Evolutionary conservation across 805 yeast species (phyloP).

Genomic region (Starmerella lactis-condensi): DNA sequence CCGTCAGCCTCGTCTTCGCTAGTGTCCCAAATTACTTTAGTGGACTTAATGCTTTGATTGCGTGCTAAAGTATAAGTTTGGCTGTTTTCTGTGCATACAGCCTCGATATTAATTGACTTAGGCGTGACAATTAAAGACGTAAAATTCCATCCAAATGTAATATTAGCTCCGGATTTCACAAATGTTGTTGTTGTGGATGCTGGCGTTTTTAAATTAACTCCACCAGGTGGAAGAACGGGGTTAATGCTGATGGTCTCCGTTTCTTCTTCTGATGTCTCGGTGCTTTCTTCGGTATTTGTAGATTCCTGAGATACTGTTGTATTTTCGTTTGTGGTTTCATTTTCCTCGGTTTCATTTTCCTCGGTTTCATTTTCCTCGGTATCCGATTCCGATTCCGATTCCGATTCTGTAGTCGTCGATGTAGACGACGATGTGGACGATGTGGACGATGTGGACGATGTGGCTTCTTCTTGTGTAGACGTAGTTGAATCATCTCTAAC

Average conservation of each 20-base stretch:
- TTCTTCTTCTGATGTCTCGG: slow-evolving; percentile 5
- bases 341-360: too few relatives aligned
- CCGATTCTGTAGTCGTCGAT: too few relatives aligned
- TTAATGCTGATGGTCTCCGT: slow-evolving; percentile 14
- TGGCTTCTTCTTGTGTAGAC: too few relatives aligned
- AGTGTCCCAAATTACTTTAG: slow-evolving; percentile 25
- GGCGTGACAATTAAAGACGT: slow-evolving; percentile 24
- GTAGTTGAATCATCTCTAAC: too few relatives aligned
- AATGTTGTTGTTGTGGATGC: slow-evolving; percentile 22
- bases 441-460: too few relatives aligned
- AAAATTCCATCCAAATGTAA: slow-evolving; percentile 27
- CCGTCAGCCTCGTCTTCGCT: slow-evolving; percentile 16
- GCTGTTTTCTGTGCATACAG: slow-evolving; percentile 23
- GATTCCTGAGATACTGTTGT: too few relatives aligned
- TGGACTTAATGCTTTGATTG: slow-evolving; percentile 19
- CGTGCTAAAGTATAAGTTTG: slow-evolving; percentile 24
- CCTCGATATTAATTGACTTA: slow-evolving; percentile 23
- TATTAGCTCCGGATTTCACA: slow-evolving; percentile 23
- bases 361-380: too few relatives aligned
- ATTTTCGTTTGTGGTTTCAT: too few relatives aligned
- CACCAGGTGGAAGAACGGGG: slow-evolving; percentile 24
- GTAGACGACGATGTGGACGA: too few relatives aligned
- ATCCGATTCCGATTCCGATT: too few relatives aligned
- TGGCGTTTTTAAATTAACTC: slow-evolving; percentile 22
- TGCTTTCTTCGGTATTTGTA: too few relatives aligned